Evolutionary conservation across 805 yeast genomes (phyloP), one percentile per base, ranked within the genome.

Genomic region (Metschnikowia gruessii): DNA sequence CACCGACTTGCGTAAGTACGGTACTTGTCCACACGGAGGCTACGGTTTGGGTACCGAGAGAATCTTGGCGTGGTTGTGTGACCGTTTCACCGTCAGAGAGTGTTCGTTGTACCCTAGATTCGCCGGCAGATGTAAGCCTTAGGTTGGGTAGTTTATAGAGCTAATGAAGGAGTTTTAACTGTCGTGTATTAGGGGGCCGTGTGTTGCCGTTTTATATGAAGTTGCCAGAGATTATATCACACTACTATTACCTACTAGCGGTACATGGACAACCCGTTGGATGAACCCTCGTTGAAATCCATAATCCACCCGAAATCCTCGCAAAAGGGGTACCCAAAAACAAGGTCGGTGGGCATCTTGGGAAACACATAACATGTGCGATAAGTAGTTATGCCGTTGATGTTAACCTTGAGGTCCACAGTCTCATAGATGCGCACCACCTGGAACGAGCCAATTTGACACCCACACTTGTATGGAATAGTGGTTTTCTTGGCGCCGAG

Each of bases 21-120:
- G 99, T 68, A 85, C 97, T 11, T 87, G 88, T 72, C 97, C 97
- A 34, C 99, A 94, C 65, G 99, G 99, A 69, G 99, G 99, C 57
- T 94, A 94, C 74, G 99, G 99, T 62, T 72, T 94, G 56, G 99
- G 99, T 57, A 89, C 97, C 30, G 99, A 94, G 75, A 86, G 99
- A 74, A 88, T 94, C 62, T 78, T 94, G 58, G 99, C 99, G 33
- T 94, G 99, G 99, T 79, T 94, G 65, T 90, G 97, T 75, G 85
- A 91, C 80, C 80, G 99, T 71, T 94, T 82, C 77, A 95, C 99
- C 29, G 99, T 94, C 52, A 87, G 99, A 75, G 99, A 94, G 69
- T 94, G 99, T 70, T 86, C 96, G 26, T 77, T 95, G 70, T 94
- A 92, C 70, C 99, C 99, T 57, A 87, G 99, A 73, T 94, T 88